Evolutionary conservation across 768 basidiomycete species (phyloP).

Genomic region (Xerocomus potaroensis): DNA sequence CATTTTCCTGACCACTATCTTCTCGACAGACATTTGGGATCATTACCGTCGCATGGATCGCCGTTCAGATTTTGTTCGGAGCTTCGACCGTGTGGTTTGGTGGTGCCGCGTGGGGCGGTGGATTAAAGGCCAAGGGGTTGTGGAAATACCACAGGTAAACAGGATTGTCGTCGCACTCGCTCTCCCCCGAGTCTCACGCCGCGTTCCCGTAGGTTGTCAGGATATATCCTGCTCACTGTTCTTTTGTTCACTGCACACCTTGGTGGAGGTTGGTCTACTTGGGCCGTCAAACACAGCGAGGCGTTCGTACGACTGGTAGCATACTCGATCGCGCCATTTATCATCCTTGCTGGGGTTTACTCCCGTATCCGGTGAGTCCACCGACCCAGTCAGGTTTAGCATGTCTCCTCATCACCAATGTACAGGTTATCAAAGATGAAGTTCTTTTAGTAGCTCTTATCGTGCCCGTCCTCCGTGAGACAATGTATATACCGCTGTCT

Average conservation of each 20-base stretch:
- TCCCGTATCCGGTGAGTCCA: constrained; percentile 46
- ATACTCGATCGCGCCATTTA: constrained; percentile 52
- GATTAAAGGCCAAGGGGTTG: constrained; percentile 60
- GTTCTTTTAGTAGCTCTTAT: constrained; percentile 37
- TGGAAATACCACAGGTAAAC: constrained; percentile 82
- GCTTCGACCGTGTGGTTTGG: constrained; percentile 75
- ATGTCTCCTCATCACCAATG: neutral
- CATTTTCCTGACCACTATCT: neutral
- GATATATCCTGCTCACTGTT: constrained; percentile 63
- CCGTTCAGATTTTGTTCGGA: constrained; percentile 58
- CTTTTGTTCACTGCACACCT: constrained; percentile 62
- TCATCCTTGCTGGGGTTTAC: constrained; percentile 41
- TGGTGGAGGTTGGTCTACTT: constrained; percentile 67
- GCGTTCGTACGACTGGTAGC: constrained; percentile 43
- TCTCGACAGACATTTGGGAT: constrained; percentile 55
- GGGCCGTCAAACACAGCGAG: constrained; percentile 41
- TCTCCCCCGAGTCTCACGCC: too few relatives aligned
- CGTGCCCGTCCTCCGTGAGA: neutral
- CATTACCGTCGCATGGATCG: constrained; percentile 56
- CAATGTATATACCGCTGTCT: neutral
- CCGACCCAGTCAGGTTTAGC: neutral
- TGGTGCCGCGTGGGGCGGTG: constrained; percentile 69
- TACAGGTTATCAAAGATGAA: constrained; percentile 63
- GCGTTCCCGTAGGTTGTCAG: constrained; percentile 49
- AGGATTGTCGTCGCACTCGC: constrained; percentile 1